Base-by-base conservation (phyloP, 2,329 filamentous ascomycete species). In the Exophiala mesophila region DNA sequence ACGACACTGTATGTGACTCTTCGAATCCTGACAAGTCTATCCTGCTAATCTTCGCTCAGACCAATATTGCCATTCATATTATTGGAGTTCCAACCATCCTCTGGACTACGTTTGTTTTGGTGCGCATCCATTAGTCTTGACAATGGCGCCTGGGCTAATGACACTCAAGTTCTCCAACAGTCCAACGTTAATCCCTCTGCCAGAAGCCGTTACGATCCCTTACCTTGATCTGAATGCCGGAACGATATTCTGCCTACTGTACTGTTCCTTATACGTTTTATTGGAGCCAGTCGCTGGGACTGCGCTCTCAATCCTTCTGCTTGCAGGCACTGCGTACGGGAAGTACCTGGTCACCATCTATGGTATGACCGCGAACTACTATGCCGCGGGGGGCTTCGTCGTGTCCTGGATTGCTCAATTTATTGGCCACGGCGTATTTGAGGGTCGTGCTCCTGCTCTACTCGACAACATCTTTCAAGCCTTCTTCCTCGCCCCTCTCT, bases 391-490 rank as follows among this genome's bases (percentile, higher is more conserved):
- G 3, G 65, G 88, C 31, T 83, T 94, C 55, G 62, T 88, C 32
- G 69, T 82, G 34, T 82, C 80, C 47, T 98, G 92, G 92, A 70
- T 95, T 42, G 73, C 82, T 37, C 92, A 98, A 62, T 96, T 98
- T 60, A 57, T 97, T 37, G 92, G 92, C 19, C 92, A 98, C 60
- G 89, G 88, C 26, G 79, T 76, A 37, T 97, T 88, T 56, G 92
- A 97, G 66, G 80, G 85, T 15, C 80, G 90, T 39, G 87, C 89
- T 2, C 92, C 90, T 5, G 90, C 89, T 3, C 69, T 97, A 51
- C 70, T 97, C 35, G 89, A 97, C 67, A 97, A 96, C 59, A 68
- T 97, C 30, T 74, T 94, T 35, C 92, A 97, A 67, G 89, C 92
- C 19, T 65, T 97, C 52, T 90, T 97, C 59, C 74, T 97, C 17